phyloP scores from a whole-genome alignment of 1,284 basidiomycete species.

The Xerocomus nothofagi region DNA sequence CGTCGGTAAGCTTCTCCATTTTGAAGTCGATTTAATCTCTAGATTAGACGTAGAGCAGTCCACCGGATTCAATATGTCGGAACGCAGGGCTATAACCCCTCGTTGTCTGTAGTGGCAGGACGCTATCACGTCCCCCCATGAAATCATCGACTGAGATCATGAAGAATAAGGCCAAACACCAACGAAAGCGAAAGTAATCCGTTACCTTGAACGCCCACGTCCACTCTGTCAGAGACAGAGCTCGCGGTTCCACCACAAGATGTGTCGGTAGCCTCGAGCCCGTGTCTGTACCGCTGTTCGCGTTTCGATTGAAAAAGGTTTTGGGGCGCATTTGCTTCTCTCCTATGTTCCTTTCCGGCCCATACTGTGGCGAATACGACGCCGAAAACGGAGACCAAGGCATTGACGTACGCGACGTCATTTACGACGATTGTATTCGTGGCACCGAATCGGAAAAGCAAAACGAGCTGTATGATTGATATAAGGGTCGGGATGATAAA shows the following conservation, averaged over 20 bases:
- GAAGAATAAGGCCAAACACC: not conserved
- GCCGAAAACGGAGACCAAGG: conserved; percentile 25
- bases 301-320: not conserved
- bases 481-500: conserved; percentile 24
- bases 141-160: not conserved
- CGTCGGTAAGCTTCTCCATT: not conserved
- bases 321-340: not conserved
- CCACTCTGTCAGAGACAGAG: not conserved
- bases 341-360: conserved; percentile 18
- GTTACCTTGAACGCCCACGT: not conserved
- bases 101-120: not conserved
- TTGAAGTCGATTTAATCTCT: not conserved
- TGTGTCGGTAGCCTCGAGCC: not conserved
- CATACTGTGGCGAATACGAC: conserved; percentile 32
- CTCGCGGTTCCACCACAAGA: not conserved
- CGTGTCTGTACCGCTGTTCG: not conserved
- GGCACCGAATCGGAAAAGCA: conserved; percentile 6
- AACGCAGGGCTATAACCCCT: not conserved
- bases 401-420: conserved; percentile 13
- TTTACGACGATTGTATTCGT: conserved; percentile 3
- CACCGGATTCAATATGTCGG: not conserved
- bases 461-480: conserved; percentile 17
- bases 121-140: not conserved
- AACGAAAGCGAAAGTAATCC: not conserved
- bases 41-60: not conserved